Percentiles rank a stretch among this genome's conserved stretches.
Evolutionary conservation across 306 rosid species (phyloP).

Genomic region (Abrus precatorius): DNA sequence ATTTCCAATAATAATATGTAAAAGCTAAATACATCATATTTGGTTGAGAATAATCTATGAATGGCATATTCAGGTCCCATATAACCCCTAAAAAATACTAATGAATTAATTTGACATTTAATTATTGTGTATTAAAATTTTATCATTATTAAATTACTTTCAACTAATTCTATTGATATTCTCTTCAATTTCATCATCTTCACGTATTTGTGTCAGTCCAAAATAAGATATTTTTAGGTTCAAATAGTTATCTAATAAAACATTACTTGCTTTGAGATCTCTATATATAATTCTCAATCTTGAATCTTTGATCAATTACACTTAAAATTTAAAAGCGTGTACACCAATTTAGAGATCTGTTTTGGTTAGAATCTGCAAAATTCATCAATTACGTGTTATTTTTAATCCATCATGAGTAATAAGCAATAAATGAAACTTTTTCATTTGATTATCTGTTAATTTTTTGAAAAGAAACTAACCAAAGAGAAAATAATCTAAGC

Average conservation of each 20-base stretch:
- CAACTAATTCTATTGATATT: no score
- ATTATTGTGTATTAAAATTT: no score
- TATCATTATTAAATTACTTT: no score
- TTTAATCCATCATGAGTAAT: no score
- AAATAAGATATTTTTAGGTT: conserved; percentile 52
- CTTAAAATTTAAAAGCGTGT: conserved; percentile 53
- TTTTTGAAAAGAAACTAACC: conserved; percentile 11
- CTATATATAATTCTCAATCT: conserved; percentile 54
- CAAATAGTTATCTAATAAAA: conserved; percentile 46
- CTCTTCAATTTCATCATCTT: no score
- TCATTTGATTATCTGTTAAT: no score
- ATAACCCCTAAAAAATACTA: conserved; percentile 40
- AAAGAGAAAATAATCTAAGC: conserved; percentile 48
- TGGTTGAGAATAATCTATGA: conserved; percentile 45
- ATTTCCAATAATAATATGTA: conserved; percentile 48
- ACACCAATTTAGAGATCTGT: conserved; percentile 52
- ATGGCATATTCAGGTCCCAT: conserved; percentile 55
- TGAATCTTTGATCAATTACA: conserved; percentile 63
- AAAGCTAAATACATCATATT: conserved; percentile 53
- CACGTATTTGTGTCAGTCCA: conserved; percentile 34
- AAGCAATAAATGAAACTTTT: no score
- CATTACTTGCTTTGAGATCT: conserved; percentile 51
- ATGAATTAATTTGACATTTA: no score
- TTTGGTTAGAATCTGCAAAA: no score
- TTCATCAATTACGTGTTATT: no score